Base-by-base conservation (phyloP, 768 basidiomycete species). In the Podaxis sp. region DNA sequence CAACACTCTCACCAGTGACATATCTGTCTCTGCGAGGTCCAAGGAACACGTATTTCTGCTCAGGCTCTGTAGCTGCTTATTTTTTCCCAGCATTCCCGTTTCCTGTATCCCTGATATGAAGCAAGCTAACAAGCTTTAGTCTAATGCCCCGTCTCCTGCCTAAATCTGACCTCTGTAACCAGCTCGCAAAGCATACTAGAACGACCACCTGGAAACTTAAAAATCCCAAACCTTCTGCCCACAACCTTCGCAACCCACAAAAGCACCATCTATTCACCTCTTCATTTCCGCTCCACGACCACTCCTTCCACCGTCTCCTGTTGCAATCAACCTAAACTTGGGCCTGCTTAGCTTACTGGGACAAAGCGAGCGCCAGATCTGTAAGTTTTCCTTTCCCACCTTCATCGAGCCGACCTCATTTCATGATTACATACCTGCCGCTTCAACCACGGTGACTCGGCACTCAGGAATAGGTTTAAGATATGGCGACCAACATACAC, bases 281-380 rank as follows among this genome's bases (percentile, higher is more conserved):
- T 61, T 61, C 59, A 61, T 61, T 40, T 61, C 59, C 59, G 59
- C 42, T 42, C 3, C 59, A 28, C 38, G 59, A 40, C 38, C 59
- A 52, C 22, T 38, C 30, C 39, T 36, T 40, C 52, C 49, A 40
- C 39, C 38, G n/a, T 33, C 52, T 28, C 59, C 28, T 44, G 38
- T 51, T 17, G 39, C 51, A 26, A 28, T 52, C 49, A 40, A n/a
- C 17, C 49, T 49, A 51, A 26, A 52, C 46, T 38, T 33, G 17
- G 58, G 1, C 49, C 12, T 39, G 11, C 36, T 11, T 36, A 52
- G 36, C 49, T 52, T 51, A 38, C 56, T 57, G 19, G 39, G 28
- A 58, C 57, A 58, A 58, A 49, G 57, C 30, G 28, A 52, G 19
- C 17, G 12, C 51, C 24, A 40, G 36, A 52, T 17, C 26, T 33